These are phyloP conservation scores for Amphicarpaea edgeworthii DNA, from an alignment of 306 rosid species.

Conservation along the genomic window DNA sequence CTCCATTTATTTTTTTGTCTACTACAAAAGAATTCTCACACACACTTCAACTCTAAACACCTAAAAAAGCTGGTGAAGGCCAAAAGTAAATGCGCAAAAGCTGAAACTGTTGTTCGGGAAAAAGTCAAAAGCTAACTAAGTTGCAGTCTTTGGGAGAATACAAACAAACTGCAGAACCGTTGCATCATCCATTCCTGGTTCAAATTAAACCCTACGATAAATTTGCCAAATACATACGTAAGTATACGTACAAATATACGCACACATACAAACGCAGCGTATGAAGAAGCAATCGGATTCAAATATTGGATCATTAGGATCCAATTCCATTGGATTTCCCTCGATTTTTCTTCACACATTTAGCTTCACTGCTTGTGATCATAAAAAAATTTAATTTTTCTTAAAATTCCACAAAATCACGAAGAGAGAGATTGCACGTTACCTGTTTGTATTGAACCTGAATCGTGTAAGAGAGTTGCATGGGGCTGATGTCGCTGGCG, in stretches of 20 bases:
- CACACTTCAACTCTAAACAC: slow-evolving; percentile 31
- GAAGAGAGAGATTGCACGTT: background rate
- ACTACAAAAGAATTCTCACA: slow-evolving; percentile 1
- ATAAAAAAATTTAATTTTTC: background rate
- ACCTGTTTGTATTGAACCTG: slow-evolving; percentile 91
- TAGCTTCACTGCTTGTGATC: slow-evolving; percentile 30
- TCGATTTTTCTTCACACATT: slow-evolving; percentile 35
- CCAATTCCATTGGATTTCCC: slow-evolving; percentile 20
- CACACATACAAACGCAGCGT: background rate
- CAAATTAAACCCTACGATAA: background rate
- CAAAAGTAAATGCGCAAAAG: slow-evolving; percentile 23
- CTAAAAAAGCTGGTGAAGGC: slow-evolving; percentile 10
- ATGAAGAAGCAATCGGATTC: slow-evolving; percentile 27
- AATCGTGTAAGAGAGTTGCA: slow-evolving; percentile 90
- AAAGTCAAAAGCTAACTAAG: slow-evolving; percentile 34
- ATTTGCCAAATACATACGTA: slow-evolving; percentile 8
- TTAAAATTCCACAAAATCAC: slow-evolving; percentile 37
- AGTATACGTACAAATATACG: background rate
- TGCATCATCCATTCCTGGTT: slow-evolving; percentile 16
- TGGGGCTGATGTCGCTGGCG: slow-evolving; percentile 87
- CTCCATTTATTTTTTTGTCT: background rate
- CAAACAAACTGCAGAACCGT: slow-evolving; percentile 9
- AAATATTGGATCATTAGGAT: slow-evolving; percentile 3
- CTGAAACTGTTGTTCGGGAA: background rate
- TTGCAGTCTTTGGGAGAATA: slow-evolving; percentile 27